Evolutionary conservation across 352 stramenopile genomes (phyloP), one percentile per base, ranked within the genome.

Genomic region (Globisporangium recalcitrans): DNA sequence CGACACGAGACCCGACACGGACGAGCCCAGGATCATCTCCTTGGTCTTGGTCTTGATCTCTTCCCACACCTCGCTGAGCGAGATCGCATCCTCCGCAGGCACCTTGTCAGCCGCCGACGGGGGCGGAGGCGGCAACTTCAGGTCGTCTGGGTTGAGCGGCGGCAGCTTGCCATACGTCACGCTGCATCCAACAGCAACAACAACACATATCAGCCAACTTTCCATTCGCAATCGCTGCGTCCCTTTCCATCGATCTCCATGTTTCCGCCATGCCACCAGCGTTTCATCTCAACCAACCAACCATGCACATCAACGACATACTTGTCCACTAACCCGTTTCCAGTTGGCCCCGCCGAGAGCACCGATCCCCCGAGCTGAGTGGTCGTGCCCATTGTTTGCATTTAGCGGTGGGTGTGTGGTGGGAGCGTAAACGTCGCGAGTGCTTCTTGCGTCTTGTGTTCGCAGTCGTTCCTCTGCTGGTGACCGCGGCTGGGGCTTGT

Each of bases 1-100:
- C 14, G 78, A 77, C 53, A 95, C 64, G 26, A 95, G 78, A 21
- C 85, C 85, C 49, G 83, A 86, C 40, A 93, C 85, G 5, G 85
- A 92, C 36, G 85, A 92, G 54, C 83, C 83, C 48, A 93, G 75
- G 58, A 95, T 89, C 34, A 93, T 90, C 68, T 89, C 83, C 52
- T 73, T 74, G 10, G 70, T 83, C 69, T 93, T 95, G 58, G 75
- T 68, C 74, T 93, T 93, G 54, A 95, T 71, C 64, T 95, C 85
- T 34, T 79, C 75, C 82, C 83, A 95, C n/a, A 95, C 79, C 68
- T 95, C 85, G 47, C 80, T 62, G 51, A 95, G 77, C 21, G 85
- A 92, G 64, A 95, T 93, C 27, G 81, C 73, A 49, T 92, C 78
- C 22, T 70, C 67, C 29, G 70, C 73, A 52, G 80, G 68, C 13